Conservation (phyloP, 2,329 filamentous ascomycete species). For the Thermothelomyces thermophilus region DNA sequence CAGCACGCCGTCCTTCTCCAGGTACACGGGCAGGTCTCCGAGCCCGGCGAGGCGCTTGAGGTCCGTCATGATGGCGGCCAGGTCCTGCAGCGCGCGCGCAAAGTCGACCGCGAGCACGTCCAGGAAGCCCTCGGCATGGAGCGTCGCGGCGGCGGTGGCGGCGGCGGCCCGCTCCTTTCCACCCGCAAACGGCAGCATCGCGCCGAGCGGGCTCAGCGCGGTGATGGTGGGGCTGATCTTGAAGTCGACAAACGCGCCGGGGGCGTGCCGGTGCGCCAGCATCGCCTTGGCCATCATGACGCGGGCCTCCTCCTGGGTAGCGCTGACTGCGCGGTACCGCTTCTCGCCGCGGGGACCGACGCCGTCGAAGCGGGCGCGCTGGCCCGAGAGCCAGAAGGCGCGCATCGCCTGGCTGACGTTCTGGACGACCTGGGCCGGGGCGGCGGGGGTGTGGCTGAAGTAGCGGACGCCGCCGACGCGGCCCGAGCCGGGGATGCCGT, state of each 20-base stretch:
- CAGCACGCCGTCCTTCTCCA: slow-evolving; percentile 61
- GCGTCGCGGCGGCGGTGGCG: slow-evolving; percentile 52
- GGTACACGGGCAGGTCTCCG: slow-evolving; percentile 75
- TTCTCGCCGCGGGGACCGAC: slow-evolving; percentile 66
- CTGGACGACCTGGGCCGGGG: slow-evolving; percentile 83
- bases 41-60: slow-evolving; percentile 68
- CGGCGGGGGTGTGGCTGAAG: slow-evolving; percentile 82
- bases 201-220: slow-evolving; percentile 66
- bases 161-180: slow-evolving; percentile 36
- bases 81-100: slow-evolving; percentile 74
- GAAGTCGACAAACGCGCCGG: slow-evolving; percentile 86
- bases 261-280: slow-evolving; percentile 45
- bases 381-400: slow-evolving; percentile 85
- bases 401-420: slow-evolving; percentile 93
- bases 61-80: slow-evolving; percentile 73
- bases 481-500: slow-evolving; percentile 63
- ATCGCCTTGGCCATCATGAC: slow-evolving; percentile 48
- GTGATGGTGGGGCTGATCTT: slow-evolving; percentile 83
- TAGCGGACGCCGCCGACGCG: slow-evolving; percentile 68
- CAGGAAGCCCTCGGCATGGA: slow-evolving; percentile 78
- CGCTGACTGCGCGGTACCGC: slow-evolving; percentile 70
- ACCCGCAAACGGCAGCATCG: slow-evolving; percentile 42
- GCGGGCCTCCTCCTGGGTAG: slow-evolving; percentile 65
- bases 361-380: slow-evolving; percentile 83
- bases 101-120: slow-evolving; percentile 85